A percentile compares a stretch with the other conserved stretches of the same genome.
These are phyloP conservation scores for Penicillium longicatenatum DNA, from an alignment of 495 filamentous ascomycete species.

Conservation along the genomic window DNA sequence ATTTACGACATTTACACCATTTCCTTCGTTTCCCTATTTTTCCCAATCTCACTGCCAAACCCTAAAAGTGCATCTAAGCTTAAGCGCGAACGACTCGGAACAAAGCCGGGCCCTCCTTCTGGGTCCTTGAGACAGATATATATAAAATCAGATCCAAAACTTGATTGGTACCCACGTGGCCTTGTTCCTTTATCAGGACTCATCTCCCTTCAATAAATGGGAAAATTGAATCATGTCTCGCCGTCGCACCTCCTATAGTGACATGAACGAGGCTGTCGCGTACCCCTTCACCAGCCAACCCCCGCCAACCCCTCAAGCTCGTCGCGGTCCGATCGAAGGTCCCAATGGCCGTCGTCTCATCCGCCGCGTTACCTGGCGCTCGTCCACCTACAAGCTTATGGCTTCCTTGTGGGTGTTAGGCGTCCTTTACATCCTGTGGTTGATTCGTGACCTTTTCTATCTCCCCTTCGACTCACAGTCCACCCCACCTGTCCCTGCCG, in stretches of 20 bases:
- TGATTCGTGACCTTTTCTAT: constrained; percentile 50
- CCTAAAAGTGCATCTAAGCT: constrained; percentile 1
- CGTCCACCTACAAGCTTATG: constrained; percentile 52
- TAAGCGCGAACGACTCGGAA: constrained; percentile 19
- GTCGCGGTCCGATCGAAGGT: constrained; percentile 48
- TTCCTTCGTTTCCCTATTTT: not conserved
- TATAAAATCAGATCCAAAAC: constrained; percentile 7
- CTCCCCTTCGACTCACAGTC: constrained; percentile 30
- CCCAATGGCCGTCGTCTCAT: constrained; percentile 47
- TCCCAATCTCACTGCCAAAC: not conserved
- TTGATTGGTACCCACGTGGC: not conserved
- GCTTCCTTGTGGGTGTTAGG: constrained; percentile 50
- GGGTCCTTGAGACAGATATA: constrained; percentile 1
- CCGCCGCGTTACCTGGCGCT: constrained; percentile 54
- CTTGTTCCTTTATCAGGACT: not conserved
- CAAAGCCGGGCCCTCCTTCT: constrained; percentile 10
- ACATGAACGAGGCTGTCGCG: constrained; percentile 42
- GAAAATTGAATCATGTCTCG: constrained; percentile 38
- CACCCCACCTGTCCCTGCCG: not conserved
- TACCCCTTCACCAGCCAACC: constrained; percentile 37
- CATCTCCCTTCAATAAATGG: not conserved
- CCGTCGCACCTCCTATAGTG: constrained; percentile 47
- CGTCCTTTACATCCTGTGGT: constrained; percentile 50
- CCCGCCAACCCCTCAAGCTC: constrained; percentile 21
- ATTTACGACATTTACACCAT: not conserved